Evolutionary conservation across 192 early-diverging fungal species (phyloP), one percentile per base, ranked within the genome.

Genomic region (Coemansia sp.): DNA sequence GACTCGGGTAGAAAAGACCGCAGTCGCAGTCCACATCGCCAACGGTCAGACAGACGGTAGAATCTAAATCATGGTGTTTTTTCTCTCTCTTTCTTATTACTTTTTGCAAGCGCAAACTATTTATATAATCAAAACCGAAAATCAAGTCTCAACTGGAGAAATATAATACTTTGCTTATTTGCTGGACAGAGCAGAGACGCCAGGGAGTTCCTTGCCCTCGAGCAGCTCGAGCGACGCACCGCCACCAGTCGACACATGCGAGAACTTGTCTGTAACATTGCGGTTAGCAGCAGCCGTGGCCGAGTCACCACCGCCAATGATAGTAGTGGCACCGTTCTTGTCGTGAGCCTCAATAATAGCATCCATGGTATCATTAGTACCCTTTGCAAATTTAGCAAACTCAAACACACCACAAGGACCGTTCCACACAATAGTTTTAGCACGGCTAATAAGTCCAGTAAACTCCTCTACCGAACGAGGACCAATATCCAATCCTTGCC

Each of bases 401-500:
- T 99, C 96, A 82, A 99, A 99, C 36, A 99, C 96, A 71, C 96
- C 96, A 71, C 93, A 88, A 50, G 95, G 96, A 34, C 96, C 96
- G 83, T 98, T 98, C 96, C 96, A 99, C 62, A 99, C 87, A 54
- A 99, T 93, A 42, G 95, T 99, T 87, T 96, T 96, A 71, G 94
- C 83, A 16, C 72, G 63, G 63, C 79, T 60, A 49, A 97, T 91
- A 31, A 84, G 87, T 33, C 86, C 69, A 34, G 72, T 56, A 76
- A 93, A 96, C 66, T 82, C 69, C 67, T 85, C 81, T 76, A 90
- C 89, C 32, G 94, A 91, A 73, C 93, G 85, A 29, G 87, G 75
- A 34, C 96, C 96, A 68, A 89, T 87, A 76, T 99, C 96, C 56
- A 99, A 85, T 66, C 96, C 96, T 88, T 90, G 75, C 92, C 92